These are phyloP conservation scores for Candolleomyces aberdarensis DNA, from an alignment of 768 basidiomycete genomes.

Conservation along the genomic window DNA sequence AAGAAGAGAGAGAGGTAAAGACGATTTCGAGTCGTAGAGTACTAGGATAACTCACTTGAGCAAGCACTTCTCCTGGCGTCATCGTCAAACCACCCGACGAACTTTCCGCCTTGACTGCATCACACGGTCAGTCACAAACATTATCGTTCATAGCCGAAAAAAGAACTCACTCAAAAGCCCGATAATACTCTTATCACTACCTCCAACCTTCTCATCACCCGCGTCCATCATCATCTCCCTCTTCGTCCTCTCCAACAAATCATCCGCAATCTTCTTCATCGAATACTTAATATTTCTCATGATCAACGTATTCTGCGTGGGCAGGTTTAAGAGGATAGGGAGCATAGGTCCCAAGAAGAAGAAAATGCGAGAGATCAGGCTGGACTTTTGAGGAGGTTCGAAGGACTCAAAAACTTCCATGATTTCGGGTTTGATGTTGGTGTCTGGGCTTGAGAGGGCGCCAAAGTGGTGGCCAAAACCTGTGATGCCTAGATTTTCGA, in stretches of 20 bases:
- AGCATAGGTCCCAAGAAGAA: constrained; percentile 34
- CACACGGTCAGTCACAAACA: too few species aligned
- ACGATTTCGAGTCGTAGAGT: not conserved
- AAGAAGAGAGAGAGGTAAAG: constrained; percentile 4
- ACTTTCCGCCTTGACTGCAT: constrained; percentile 37
- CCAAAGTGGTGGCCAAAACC: constrained; percentile 60
- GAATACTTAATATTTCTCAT: constrained; percentile 27
- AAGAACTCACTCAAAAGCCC: constrained; percentile 28
- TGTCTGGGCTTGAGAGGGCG: constrained; percentile 30
- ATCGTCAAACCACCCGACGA: constrained; percentile 25
- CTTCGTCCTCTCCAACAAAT: constrained; percentile 32
- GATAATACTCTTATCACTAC: constrained; percentile 37
- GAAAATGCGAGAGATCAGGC: constrained; percentile 24
- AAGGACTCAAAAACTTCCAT: constrained; percentile 39
- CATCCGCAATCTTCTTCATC: constrained; percentile 37
- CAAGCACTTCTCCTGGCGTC: constrained; percentile 33
- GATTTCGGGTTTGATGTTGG: constrained; percentile 39
- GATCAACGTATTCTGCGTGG: constrained; percentile 30
- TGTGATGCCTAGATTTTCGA: constrained; percentile 57
- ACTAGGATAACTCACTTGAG: constrained; percentile 23
- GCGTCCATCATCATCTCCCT: constrained; percentile 26
- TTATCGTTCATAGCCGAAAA: too few species aligned
- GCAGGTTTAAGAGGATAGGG: constrained; percentile 33
- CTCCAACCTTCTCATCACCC: constrained; percentile 11
- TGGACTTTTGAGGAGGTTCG: constrained; percentile 19